Evolutionary conservation across 345 rosid species (phyloP).

Genomic region (Triadica sebifera): DNA sequence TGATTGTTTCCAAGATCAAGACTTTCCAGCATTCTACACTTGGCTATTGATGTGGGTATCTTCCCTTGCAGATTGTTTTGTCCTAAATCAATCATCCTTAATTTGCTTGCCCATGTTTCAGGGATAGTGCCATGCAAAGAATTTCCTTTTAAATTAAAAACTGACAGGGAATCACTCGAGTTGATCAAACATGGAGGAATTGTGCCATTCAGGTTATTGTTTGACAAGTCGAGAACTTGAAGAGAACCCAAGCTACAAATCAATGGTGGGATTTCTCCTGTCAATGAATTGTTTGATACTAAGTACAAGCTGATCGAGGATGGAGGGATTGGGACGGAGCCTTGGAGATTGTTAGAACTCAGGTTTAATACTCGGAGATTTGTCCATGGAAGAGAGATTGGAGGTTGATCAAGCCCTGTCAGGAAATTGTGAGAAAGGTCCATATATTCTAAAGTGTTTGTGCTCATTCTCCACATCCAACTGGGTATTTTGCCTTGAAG

Average conservation of each 20-base stretch:
- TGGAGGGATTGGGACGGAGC: constrained; percentile 18
- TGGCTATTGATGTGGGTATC: neutral
- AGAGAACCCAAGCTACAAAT: constrained; percentile 13
- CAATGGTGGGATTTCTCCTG: constrained; percentile 8
- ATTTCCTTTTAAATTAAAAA: neutral
- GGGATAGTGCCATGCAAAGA: neutral
- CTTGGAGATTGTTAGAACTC: constrained; percentile 14
- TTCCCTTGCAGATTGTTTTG: neutral
- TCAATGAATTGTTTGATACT: constrained; percentile 17
- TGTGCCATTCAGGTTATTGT: neutral
- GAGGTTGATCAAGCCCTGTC: constrained; percentile 11
- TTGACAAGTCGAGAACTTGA: too few species aligned
- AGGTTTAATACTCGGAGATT: fast-evolving
- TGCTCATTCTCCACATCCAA: neutral
- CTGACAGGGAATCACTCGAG: neutral
- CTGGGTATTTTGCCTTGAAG: constrained; percentile 18
- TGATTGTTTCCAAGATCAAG: constrained; percentile 5
- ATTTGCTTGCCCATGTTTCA: neutral
- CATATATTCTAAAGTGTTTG: neutral
- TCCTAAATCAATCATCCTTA: neutral
- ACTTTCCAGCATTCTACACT: neutral
- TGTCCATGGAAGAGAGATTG: neutral
- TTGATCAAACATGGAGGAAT: constrained; percentile 33
- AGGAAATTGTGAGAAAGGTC: constrained; percentile 18
- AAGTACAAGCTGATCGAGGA: fast-evolving